phyloP scores from a whole-genome alignment of 257 asterid species.

The Fraxinus cuspidata region DNA sequence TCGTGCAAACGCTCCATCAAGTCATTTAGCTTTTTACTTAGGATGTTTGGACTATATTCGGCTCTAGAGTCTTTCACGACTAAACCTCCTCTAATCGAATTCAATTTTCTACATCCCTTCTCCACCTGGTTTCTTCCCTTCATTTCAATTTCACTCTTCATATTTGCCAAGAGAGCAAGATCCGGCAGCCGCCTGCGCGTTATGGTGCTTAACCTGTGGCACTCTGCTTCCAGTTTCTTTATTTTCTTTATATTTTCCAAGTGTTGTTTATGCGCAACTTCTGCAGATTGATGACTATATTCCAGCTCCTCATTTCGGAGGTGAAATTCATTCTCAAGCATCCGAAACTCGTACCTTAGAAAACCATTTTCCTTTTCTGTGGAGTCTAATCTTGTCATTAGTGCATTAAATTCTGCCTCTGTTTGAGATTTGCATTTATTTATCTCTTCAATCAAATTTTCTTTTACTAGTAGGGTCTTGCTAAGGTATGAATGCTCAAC shows the following conservation, averaged over 20 bases:
- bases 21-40: constrained; percentile 41
- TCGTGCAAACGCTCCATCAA: constrained; percentile 58
- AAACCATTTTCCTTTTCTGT: constrained; percentile 80
- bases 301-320: constrained; percentile 61
- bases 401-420: constrained; percentile 61
- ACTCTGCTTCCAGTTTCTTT: constrained; percentile 74
- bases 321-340: constrained; percentile 70
- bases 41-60: constrained; percentile 27
- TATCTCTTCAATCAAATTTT: constrained; percentile 57
- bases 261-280: constrained; percentile 49
- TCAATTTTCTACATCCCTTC: constrained; percentile 37
- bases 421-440: constrained; percentile 41
- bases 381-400: constrained; percentile 67
- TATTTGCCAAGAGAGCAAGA: constrained; percentile 31
- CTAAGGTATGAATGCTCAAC: constrained; percentile 62
- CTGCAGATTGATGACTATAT: constrained; percentile 44
- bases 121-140: constrained; percentile 39
- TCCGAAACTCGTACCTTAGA: constrained; percentile 62
- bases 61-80: constrained; percentile 24
- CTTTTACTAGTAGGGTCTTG: constrained; percentile 61
- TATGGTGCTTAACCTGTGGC: constrained; percentile 70
- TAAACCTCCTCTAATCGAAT: constrained; percentile 31
- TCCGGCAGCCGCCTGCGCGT: constrained; percentile 60
- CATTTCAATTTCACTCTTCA: constrained; percentile 44
- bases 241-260: constrained; percentile 62